phyloP scores from a whole-genome alignment of 495 filamentous ascomycete species.

The Opeltia flavorubescens region DNA sequence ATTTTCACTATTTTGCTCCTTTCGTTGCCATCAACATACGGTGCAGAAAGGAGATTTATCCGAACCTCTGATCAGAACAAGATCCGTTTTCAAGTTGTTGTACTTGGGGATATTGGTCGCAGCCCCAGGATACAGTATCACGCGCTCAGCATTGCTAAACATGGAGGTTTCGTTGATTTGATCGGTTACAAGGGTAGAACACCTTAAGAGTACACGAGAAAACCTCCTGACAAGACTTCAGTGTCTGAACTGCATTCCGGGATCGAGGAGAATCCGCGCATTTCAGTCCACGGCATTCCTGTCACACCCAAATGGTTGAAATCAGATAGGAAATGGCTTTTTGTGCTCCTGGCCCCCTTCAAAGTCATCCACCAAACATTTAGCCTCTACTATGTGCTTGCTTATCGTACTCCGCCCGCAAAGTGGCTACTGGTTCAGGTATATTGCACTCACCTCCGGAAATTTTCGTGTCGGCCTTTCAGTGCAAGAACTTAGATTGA shows the following conservation, averaged over 20 bases:
- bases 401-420: conserved; percentile 55
- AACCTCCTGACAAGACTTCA: too few species aligned
- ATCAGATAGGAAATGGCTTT: conserved; percentile 59
- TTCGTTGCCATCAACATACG: conserved; percentile 37
- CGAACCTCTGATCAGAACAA: conserved; percentile 11
- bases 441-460: too few species aligned
- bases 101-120: conserved; percentile 92
- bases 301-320: conserved; percentile 46
- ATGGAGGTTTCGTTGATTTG: conserved; percentile 66
- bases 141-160: conserved; percentile 78
- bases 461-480: too few species aligned
- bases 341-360: conserved; percentile 64
- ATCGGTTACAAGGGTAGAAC: conserved; percentile 70
- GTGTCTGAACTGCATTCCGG: conserved; percentile 66
- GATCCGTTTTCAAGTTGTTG: conserved; percentile 64
- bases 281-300: conserved; percentile 53
- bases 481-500: conserved; percentile 17
- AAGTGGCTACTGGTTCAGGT: conserved; percentile 75
- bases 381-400: conserved; percentile 53
- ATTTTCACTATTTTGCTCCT: conserved; percentile 34
- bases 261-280: conserved; percentile 44
- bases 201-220: too few species aligned
- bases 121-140: conserved; percentile 99
- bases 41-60: background rate
- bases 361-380: conserved; percentile 76